phyloP scores from a whole-genome alignment of 139 green algal species.

The Monoraphidium neglectum region DNA sequence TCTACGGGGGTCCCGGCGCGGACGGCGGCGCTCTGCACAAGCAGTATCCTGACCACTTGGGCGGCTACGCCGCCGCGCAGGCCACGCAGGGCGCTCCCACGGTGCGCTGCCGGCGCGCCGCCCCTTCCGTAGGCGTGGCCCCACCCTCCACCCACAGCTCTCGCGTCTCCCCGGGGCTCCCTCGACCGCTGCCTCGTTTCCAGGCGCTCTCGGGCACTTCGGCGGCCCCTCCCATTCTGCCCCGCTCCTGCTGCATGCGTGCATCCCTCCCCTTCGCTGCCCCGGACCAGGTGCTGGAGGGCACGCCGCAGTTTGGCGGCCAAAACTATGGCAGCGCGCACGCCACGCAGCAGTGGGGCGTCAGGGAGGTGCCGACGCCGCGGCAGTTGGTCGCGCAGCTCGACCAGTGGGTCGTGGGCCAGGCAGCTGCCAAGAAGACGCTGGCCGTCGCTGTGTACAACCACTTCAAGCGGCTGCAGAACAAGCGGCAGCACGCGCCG shows the following conservation, averaged over 20 bases:
- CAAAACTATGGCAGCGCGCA: slow-evolving; percentile 31
- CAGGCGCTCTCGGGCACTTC: too few relatives aligned
- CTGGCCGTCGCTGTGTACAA: slow-evolving; percentile 89
- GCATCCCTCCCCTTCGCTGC: too few relatives aligned
- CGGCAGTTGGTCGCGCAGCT: slow-evolving; percentile 72
- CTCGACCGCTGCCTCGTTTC: too few relatives aligned
- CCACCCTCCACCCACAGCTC: too few relatives aligned
- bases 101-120: too few relatives aligned
- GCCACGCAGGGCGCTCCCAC: neutral
- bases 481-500: slow-evolving; percentile 17
- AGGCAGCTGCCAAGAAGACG: slow-evolving; percentile 78
- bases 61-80: neutral
- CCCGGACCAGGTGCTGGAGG: neutral
- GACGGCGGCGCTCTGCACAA: neutral
- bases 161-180: too few relatives aligned
- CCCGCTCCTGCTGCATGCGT: too few relatives aligned
- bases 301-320: slow-evolving; percentile 45
- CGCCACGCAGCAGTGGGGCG: slow-evolving; percentile 27
- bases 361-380: slow-evolving; percentile 61
- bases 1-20: neutral
- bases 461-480: slow-evolving; percentile 85
- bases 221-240: too few relatives aligned
- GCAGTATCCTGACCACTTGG: neutral
- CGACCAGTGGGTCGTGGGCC: slow-evolving; percentile 80
- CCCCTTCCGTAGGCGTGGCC: too few relatives aligned